phyloP scores from a whole-genome alignment of 768 basidiomycete genomes.

The Peribolospora kevripleyi region DNA sequence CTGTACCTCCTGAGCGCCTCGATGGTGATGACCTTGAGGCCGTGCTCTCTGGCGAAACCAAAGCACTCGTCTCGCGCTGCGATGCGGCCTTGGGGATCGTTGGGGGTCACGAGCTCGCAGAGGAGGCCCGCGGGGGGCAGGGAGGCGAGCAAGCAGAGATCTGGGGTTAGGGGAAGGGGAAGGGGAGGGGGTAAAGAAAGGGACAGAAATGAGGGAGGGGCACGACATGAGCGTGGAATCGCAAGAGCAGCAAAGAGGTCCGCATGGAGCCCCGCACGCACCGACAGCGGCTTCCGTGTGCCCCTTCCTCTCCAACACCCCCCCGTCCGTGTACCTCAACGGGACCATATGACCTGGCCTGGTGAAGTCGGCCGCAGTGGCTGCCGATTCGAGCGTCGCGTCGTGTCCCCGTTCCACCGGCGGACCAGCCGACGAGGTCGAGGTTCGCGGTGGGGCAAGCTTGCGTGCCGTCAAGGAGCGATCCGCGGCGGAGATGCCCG shows the following conservation, averaged over 20 bases:
- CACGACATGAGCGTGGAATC: neutral
- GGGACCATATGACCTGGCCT: constrained; percentile 93
- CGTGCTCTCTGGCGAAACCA: constrained; percentile 68
- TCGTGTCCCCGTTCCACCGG: constrained; percentile 9
- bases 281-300: constrained; percentile 74
- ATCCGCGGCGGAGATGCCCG: constrained; percentile 92
- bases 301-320: constrained; percentile 62
- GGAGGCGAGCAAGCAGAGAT: constrained; percentile 55
- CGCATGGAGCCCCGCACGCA: constrained; percentile 13
- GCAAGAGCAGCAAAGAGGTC: neutral
- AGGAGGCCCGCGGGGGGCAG: constrained; percentile 52
- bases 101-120: constrained; percentile 77
- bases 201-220: neutral
- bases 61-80: constrained; percentile 83
- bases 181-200: neutral
- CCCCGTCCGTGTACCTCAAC: constrained; percentile 59
- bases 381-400: constrained; percentile 15
- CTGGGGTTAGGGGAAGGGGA: constrained; percentile 19
- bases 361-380: constrained; percentile 44
- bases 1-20: constrained; percentile 30
- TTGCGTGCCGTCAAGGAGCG: constrained; percentile 65
- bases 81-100: constrained; percentile 71
- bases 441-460: constrained; percentile 31
- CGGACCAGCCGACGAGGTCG: no score
- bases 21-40: constrained; percentile 81